Evolutionary conservation across 2,329 filamentous ascomycete genomes (phyloP).

Genomic region (Monilinia vaccinii-corymbosi): DNA sequence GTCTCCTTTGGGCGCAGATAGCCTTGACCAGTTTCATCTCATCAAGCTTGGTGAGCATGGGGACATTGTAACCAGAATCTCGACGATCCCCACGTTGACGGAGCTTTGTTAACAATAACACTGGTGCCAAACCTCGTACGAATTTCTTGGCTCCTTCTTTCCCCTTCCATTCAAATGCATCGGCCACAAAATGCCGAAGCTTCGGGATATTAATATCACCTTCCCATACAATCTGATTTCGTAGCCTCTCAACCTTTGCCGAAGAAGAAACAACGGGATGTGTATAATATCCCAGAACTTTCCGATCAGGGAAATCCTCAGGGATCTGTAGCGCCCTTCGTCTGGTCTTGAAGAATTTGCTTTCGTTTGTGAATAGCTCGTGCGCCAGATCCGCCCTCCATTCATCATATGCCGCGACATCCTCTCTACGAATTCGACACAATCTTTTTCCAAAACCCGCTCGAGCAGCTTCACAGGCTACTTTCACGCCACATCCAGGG

Average conservation of each 20-base stretch:
- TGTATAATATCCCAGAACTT: conserved; percentile 78
- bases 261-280: conserved; percentile 70
- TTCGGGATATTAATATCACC: conserved; percentile 53
- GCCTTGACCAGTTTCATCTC: conserved; percentile 50
- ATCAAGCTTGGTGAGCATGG: conserved; percentile 33
- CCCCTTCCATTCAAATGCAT: conserved; percentile 81
- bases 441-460: conserved; percentile 77
- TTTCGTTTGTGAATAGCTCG: conserved; percentile 77
- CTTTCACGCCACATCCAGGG: conserved; percentile 75
- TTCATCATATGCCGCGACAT: conserved; percentile 47
- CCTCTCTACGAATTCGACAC: conserved; percentile 53
- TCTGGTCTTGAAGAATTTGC: conserved; percentile 66
- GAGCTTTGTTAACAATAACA: conserved; percentile 58
- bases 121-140: conserved; percentile 68
- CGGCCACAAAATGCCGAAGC: conserved; percentile 63
- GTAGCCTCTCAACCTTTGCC: conserved; percentile 46
- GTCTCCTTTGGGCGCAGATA: conserved; percentile 59
- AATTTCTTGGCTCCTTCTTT: conserved; percentile 75
- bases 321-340: conserved; percentile 70
- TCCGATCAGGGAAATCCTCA: conserved; percentile 68
- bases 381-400: conserved; percentile 68
- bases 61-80: conserved; percentile 29
- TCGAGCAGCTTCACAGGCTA: conserved; percentile 81
- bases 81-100: conserved; percentile 34
- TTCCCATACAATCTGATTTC: conserved; percentile 49